Base-by-base conservation (phyloP, 371 early-diverging fungal genomes). In the Mucor saturninus region DNA sequence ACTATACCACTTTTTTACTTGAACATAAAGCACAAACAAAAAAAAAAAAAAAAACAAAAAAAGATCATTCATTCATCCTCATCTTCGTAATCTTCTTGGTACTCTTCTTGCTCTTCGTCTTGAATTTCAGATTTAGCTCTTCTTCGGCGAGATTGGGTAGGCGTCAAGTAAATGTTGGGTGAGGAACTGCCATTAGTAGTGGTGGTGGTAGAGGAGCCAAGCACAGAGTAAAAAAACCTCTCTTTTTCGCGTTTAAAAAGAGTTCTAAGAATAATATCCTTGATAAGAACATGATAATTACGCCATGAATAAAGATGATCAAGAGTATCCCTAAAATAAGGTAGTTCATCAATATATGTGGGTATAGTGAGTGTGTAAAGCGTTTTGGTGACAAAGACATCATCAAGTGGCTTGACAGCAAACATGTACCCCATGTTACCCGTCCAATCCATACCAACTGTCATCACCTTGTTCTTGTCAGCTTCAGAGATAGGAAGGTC, bases 401-500 rank as follows among this genome's bases (percentile, higher is more conserved):
- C 57, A 42, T 54, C 61, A 46, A 46, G 11, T 14, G 31, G 32
- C 26, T 54, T 61, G 14, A 61, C 15, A 40, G 60, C 55, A 60
- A 65, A 60, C 56, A 65, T 65, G 30, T 60, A 55, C 31, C 51
- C 65, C 56, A 65, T 50, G 13, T 7, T 39, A 49, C 65, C 65
- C 15, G 35, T 51, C 56, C 56, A 60, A 50, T 65, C 65, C 65
- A 59, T 65, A 43, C 67, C 67, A 61, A 61, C 48, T 30, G 58
- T 56, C 31, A 58, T 30, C 29, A 61, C 30, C 14, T 56, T 39
- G n/a, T 46, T 35, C 29, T 31, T 38, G 31, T 58, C 54, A 39
- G 45, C 14, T 61, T 67, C 59, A 55, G 37, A 26, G 6, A 61
- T 38, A 39, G 62, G 62, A 3, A 62, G 62, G 21, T 61, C 51